A percentile compares a stretch with the other conserved stretches of the same genome.
These are phyloP conservation scores for Tuber calosporum DNA, from an alignment of 495 filamentous ascomycete genomes.

Conservation along the genomic window DNA sequence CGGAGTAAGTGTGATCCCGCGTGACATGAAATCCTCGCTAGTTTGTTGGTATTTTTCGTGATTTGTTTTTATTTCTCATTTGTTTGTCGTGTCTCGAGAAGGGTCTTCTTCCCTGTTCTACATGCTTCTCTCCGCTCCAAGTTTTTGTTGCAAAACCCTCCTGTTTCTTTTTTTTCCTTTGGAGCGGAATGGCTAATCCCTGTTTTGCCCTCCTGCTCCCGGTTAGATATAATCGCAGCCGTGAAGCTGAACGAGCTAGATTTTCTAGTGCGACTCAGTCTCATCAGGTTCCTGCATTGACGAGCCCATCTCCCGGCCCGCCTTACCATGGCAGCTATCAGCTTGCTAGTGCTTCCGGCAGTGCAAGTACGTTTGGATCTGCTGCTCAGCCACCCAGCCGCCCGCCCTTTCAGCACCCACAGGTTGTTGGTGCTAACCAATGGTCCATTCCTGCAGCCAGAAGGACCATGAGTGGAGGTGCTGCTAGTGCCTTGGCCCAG, in stretches of 20 bases:
- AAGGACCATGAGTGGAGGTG: slow-evolving; percentile 12
- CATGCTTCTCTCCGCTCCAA: slow-evolving; percentile 22
- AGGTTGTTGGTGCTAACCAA: slow-evolving; percentile 10
- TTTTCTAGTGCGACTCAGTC: slow-evolving; percentile 32
- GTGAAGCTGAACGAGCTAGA: slow-evolving; percentile 43
- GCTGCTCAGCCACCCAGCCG: slow-evolving; percentile 18
- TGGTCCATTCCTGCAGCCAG: slow-evolving; percentile 18
- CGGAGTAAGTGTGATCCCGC: slow-evolving; percentile 39
- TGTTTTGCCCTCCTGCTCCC: slow-evolving; percentile 38
- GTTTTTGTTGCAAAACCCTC: slow-evolving; percentile 36
- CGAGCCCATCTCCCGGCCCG: slow-evolving; percentile 32
- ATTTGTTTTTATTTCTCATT: slow-evolving; percentile 13
- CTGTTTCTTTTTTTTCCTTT: slow-evolving; percentile 34
- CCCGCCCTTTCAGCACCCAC: slow-evolving; percentile 17
- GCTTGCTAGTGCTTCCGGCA: slow-evolving; percentile 8
- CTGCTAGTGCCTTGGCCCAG: slow-evolving; percentile 11
- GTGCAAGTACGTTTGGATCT: slow-evolving; percentile 23
- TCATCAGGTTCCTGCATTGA: slow-evolving; percentile 19
- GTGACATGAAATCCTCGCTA: background rate
- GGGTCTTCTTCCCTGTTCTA: background rate
- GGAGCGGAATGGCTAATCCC: slow-evolving; percentile 42
- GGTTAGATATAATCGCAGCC: slow-evolving; percentile 43
- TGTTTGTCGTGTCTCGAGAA: slow-evolving; percentile 11
- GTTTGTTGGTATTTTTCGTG: slow-evolving; percentile 10
- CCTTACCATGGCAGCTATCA: slow-evolving; percentile 32